Conservation (phyloP, 139 green algal species). For the Chlorella sp. region DNA sequence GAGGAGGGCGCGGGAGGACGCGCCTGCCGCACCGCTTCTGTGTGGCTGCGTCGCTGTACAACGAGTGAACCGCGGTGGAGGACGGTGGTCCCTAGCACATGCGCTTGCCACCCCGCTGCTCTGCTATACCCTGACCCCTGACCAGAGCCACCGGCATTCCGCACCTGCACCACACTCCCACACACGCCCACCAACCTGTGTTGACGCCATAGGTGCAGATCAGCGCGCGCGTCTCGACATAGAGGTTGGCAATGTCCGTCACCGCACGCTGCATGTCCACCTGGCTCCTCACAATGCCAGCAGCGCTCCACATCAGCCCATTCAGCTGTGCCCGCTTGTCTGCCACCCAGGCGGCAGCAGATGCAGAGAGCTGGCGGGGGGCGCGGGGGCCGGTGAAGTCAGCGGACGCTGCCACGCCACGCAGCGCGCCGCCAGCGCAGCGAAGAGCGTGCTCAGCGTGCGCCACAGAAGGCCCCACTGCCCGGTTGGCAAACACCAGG, state of each 20-base stretch:
- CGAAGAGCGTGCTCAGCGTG: constrained; percentile 74
- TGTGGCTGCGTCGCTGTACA: too few species aligned
- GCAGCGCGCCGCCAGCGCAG: constrained; percentile 51
- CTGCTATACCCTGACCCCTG: background rate
- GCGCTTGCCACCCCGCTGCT: background rate
- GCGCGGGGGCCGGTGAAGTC: constrained; percentile 47
- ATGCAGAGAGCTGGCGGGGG: constrained; percentile 18
- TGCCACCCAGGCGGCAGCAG: constrained; percentile 51
- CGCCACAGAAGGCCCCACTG: constrained; percentile 77
- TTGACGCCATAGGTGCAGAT: constrained; percentile 62
- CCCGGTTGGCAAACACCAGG: constrained; percentile 93
- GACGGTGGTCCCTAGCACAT: too few species aligned
- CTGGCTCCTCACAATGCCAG: constrained; percentile 89
- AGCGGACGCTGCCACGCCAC: constrained; percentile 54
- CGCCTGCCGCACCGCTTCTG: too few species aligned
- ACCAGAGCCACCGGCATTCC: too few species aligned
- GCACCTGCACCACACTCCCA: background rate
- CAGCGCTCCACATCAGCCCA: constrained; percentile 86
- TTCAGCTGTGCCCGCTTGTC: constrained; percentile 71
- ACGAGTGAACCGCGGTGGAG: too few species aligned
- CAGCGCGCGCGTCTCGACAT: constrained; percentile 70
- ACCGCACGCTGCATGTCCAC: constrained; percentile 70
- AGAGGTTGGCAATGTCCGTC: constrained; percentile 55
- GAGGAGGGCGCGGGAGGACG: too few species aligned
- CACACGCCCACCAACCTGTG: constrained; percentile 4